Percentiles rank a stretch among this genome's conserved stretches.
phyloP scores from a whole-genome alignment of 176 grass and related monocot genomes.

The Oryza glaberrima region DNA sequence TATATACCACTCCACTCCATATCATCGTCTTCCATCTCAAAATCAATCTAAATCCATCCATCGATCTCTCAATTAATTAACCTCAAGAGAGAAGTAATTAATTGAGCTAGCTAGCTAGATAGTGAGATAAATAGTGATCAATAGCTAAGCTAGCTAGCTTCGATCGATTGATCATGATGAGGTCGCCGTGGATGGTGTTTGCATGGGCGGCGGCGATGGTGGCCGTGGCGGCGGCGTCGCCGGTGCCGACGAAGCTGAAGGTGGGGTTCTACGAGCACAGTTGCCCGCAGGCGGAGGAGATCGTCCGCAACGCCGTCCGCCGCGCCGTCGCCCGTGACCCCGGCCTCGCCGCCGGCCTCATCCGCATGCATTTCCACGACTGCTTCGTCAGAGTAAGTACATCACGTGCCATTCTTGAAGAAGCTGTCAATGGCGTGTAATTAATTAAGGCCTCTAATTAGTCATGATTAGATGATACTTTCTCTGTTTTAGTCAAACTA shows the following conservation, averaged over 20 bases:
- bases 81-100: background rate
- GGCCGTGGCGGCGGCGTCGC: background rate
- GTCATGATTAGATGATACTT: background rate
- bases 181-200: constrained; percentile 11
- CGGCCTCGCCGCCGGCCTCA: constrained; percentile 54
- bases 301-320: constrained; percentile 63
- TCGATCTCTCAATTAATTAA: too few relatives aligned
- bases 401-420: too few relatives aligned
- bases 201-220: constrained; percentile 16
- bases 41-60: background rate
- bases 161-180: background rate
- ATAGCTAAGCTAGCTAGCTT: background rate
- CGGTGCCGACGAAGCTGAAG: constrained; percentile 9
- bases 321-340: constrained; percentile 32
- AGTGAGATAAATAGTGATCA: too few relatives aligned
- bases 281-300: constrained; percentile 64
- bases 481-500: too few relatives aligned
- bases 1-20: background rate
- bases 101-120: background rate
- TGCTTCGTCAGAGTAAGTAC: constrained; percentile 65
- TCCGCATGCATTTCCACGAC: constrained; percentile 89
- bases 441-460: background rate
- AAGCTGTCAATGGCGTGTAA: too few relatives aligned
- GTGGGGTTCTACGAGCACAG: constrained; percentile 65
- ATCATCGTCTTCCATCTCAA: background rate